Base-by-base conservation (phyloP, 2,329 filamentous ascomycete genomes). In the Bipolaris cookei region DNA sequence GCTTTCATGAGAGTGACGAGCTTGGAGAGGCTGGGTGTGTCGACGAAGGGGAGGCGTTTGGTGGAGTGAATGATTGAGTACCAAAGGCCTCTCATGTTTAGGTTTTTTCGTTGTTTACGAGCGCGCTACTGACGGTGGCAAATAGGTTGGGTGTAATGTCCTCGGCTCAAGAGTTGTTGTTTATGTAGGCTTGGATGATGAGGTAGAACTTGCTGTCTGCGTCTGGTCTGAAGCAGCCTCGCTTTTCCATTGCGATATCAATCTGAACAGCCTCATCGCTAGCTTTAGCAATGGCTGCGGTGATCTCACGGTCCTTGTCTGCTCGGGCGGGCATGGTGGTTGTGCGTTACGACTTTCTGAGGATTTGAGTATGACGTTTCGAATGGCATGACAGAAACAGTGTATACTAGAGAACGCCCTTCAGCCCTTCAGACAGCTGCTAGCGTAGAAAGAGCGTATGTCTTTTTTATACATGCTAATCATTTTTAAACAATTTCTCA, bases 251-350 rank as follows among this genome's bases (percentile, higher is more conserved):
- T 6, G 37, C 34, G 11, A 48, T 54, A 44, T 49, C 44, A 37
- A 54, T 48, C 6, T 54, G 43, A 4, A 34, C 39, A n/a, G 51
- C 51, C 47, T 54, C 43, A 48, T 54, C 51, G 14, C 32, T 8
- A n/a, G 41, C 38, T 6, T 48, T 41, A 25, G 51, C 35, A 14
- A 54, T 54, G 10, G 43, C 25, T 14, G 21, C 6, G 1, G 16
- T n/a, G 20, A 48, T 48, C 18, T 42, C 35, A 7, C 20, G 49
- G 14, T 21, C 16, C 1, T 37, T 32, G 7, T 52, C 41, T 11
- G 28, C 37, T 25, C 13, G 18, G 10, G 13, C 7, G 11, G 25
- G 16, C 35, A 34, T 54, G n/a, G 28, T 37, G 32, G 8, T 23
- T 34, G 14, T 6, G 14, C 10, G 16, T 16, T 6, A 11, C 34